A percentile compares a stretch with the other conserved stretches of the same genome.
phyloP scores from a whole-genome alignment of 805 yeast genomes.

The Teunomyces tritomae region DNA sequence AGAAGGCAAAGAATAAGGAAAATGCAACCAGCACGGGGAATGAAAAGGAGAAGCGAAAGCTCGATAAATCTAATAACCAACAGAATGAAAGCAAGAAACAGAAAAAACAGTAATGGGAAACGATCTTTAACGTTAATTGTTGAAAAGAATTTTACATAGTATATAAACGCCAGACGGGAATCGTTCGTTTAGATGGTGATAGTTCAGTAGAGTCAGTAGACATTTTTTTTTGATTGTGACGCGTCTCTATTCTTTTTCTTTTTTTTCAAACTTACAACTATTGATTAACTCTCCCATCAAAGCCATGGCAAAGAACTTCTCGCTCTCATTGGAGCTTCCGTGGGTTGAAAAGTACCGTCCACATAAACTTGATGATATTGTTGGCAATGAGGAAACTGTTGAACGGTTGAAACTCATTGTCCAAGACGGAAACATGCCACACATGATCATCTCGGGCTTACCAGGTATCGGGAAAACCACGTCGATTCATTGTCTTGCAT shows the following conservation, averaged over 20 bases:
- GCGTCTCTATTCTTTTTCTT: background rate
- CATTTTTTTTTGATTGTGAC: background rate
- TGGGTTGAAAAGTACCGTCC: conserved; percentile 97
- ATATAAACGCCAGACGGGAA: background rate
- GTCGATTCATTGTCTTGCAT: conserved; percentile 84
- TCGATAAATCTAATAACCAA: background rate
- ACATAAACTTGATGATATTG: conserved; percentile 70
- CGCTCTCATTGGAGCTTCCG: conserved; percentile 34
- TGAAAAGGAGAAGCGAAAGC: background rate
- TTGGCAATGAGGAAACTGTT: conserved; percentile 89
- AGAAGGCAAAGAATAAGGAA: conserved; percentile 16
- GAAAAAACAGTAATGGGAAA: background rate
- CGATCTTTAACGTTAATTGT: background rate
- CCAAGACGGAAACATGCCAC: conserved; percentile 94
- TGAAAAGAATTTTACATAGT: background rate
- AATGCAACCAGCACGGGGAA: background rate
- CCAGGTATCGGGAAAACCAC: conserved; percentile 99
- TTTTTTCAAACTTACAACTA: background rate
- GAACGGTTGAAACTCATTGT: conserved; percentile 82
- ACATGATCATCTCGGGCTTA: conserved; percentile 88
- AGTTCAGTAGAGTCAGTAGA: too few relatives aligned
- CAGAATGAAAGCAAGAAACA: background rate
- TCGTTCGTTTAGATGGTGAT: too few relatives aligned
- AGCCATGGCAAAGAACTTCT: conserved; percentile 9
- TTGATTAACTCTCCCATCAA: background rate